A percentile compares a stretch with the other conserved stretches of the same genome.
Evolutionary conservation across 257 asterid genomes (phyloP).

Genomic region (Anisodus tanguticus): DNA sequence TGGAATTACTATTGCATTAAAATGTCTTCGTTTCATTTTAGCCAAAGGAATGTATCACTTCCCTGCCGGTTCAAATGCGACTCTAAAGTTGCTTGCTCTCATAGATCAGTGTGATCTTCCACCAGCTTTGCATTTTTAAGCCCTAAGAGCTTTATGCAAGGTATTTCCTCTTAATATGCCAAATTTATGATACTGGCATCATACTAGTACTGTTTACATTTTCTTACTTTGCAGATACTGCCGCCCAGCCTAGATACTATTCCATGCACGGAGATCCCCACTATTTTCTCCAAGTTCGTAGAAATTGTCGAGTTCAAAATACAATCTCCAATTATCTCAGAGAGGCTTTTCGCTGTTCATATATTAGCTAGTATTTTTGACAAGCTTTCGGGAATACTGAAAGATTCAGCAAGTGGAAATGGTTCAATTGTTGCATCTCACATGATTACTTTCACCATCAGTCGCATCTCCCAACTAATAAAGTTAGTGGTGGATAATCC

Average conservation of each 20-base stretch:
- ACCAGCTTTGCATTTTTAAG: conserved; percentile 57
- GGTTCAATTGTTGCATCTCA: conserved; percentile 50
- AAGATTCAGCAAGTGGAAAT: conserved; percentile 46
- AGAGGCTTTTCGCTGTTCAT: conserved; percentile 55
- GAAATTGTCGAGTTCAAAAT: conserved; percentile 43
- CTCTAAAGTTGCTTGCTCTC: conserved; percentile 51
- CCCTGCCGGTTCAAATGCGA: conserved; percentile 43
- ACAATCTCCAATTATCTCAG: conserved; percentile 47
- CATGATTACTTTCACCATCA: conserved; percentile 51
- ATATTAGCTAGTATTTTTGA: conserved; percentile 59
- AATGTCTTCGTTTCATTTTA: conserved; percentile 57
- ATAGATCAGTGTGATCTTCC: conserved; percentile 53
- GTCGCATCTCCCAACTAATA: conserved; percentile 50
- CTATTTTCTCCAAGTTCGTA: conserved; percentile 51
- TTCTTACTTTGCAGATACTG: conserved; percentile 56
- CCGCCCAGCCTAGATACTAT: conserved; percentile 42
- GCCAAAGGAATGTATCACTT: conserved; percentile 52
- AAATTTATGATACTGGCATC: conserved; percentile 31
- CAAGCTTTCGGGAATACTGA: conserved; percentile 58
- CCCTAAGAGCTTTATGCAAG: conserved; percentile 67
- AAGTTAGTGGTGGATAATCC: conserved; percentile 38
- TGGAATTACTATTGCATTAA: conserved; percentile 66
- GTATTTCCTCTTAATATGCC: conserved; percentile 46
- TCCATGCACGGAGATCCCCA: conserved; percentile 55
- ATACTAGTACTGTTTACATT: conserved; percentile 30